Base-by-base conservation (phyloP, 108 stramenopile species). In the Hondaea fermentalgiana region DNA sequence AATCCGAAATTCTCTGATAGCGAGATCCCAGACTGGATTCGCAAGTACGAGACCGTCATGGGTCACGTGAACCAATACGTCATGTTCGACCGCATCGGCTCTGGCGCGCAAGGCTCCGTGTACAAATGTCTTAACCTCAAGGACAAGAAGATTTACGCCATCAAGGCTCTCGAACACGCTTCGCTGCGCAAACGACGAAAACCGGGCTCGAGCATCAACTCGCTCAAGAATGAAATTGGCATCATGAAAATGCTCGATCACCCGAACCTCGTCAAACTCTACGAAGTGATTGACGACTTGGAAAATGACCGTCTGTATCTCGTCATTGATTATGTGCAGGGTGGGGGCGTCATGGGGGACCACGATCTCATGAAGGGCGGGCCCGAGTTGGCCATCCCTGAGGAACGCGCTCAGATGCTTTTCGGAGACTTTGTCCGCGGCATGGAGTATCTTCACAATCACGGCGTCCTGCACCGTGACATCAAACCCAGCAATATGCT, bases 251-350 rank as follows among this genome's bases (percentile, higher is more conserved):
- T 96, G 12, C 60, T 92, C 10, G 95, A 95, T 28, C 96, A 97
- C 71, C 94, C 95, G 21, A 96, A 97, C 72, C 92, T 97, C 49
- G 94, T 97, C 44, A 87, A 93, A 42, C 90, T 97, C 21, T 91
- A 91, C 71, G 93, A 93, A 55, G 94, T 97, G 28, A 88, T 96
- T 21, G 95, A 93, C 25, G 95, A 95, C 4, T 93, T 94, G 53
- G 94, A 96, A 60, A 95, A 95, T 71, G 90, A 91, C 10, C 95
- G 96, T 89, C 92, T 96, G 6, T 96, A 96, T 93, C 90, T 96
- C 53, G 94, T 94, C 21, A 96, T 96, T 72, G 96, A 96, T 58
- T 95, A 93, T 60, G 94, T 95, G 93, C 76, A 53, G 19, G 76
- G 76, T 23, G 95, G 96, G 76, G 90, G 96, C 51, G 93, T 96